These are phyloP conservation scores for Combretum micranthum DNA, from an alignment of 345 rosid genomes.

Conservation along the genomic window DNA sequence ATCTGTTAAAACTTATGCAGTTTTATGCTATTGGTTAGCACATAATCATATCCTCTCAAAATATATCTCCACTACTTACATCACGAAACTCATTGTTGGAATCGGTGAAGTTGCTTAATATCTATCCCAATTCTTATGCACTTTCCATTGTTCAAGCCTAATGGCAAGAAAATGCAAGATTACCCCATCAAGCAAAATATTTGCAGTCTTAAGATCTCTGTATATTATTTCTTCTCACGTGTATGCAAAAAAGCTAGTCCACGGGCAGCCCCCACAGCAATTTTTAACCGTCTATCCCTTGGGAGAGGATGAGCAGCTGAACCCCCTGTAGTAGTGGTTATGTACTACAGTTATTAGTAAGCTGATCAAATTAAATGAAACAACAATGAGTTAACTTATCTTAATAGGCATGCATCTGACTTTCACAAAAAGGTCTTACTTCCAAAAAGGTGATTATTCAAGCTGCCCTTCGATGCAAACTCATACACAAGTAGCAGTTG, in stretches of 20 bases:
- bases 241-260: conserved; percentile 1
- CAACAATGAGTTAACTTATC: not conserved
- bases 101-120: too few species aligned
- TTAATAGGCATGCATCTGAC: not conserved
- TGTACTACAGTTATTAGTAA: not conserved
- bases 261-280: not conserved
- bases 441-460: conserved; percentile 12
- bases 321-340: not conserved
- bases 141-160: too few species aligned
- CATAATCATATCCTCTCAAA: too few species aligned
- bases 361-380: too few species aligned
- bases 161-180: not conserved
- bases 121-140: too few species aligned
- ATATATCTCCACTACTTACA: too few species aligned
- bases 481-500: conserved; percentile 8
- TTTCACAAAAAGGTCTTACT: not conserved
- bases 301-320: not conserved
- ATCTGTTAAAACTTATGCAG: too few species aligned
- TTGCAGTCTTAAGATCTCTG: not conserved
- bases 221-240: not conserved
- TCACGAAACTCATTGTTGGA: too few species aligned
- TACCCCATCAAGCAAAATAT: conserved; percentile 4
- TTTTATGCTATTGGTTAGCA: too few species aligned
- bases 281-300: conserved; percentile 1
- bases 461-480: conserved; percentile 7